Percentiles rank a stretch among this genome's conserved stretches.
These are phyloP conservation scores for Neophaeococcomyces mojaviensis DNA, from an alignment of 2,329 filamentous ascomycete genomes.

Conservation along the genomic window DNA sequence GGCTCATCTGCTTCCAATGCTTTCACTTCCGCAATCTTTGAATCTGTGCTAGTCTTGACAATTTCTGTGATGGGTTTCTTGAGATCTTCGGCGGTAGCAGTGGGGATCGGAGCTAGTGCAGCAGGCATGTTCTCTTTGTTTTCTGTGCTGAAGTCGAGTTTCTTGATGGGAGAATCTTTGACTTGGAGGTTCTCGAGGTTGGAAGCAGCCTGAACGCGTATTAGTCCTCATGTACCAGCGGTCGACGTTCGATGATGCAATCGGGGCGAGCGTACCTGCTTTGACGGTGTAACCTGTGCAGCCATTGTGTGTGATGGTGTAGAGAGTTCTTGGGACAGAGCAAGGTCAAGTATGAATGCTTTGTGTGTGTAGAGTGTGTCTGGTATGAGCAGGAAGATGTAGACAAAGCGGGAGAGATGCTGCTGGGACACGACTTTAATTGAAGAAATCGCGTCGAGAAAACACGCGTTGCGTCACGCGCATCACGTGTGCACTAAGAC, in stretches of 20 bases:
- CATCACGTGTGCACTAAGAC: neutral
- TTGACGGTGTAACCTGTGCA: slow-evolving; percentile 65
- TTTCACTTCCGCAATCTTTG: slow-evolving; percentile 48
- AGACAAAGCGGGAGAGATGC: slow-evolving; percentile 6
- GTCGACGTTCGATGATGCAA: slow-evolving; percentile 28
- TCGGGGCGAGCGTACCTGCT: slow-evolving; percentile 53
- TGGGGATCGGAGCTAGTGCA: slow-evolving; percentile 41
- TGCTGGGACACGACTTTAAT: slow-evolving; percentile 4
- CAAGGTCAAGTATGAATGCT: slow-evolving; percentile 17
- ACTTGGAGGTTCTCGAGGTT: slow-evolving; percentile 85
- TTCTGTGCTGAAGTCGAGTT: slow-evolving; percentile 61
- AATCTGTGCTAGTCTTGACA: slow-evolving; percentile 41
- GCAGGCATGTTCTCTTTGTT: slow-evolving; percentile 74
- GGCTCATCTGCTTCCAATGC: slow-evolving; percentile 75
- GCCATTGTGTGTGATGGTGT: slow-evolving; percentile 54
- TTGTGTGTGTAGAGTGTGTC: slow-evolving; percentile 8
- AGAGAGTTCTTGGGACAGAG: slow-evolving; percentile 5
- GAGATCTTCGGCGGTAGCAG: slow-evolving; percentile 49
- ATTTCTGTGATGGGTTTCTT: slow-evolving; percentile 45
- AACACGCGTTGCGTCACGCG: slow-evolving; percentile 7
- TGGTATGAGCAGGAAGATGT: slow-evolving; percentile 11
- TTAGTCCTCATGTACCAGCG: slow-evolving; percentile 32
- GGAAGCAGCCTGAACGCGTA: slow-evolving; percentile 64
- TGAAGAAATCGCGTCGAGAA: slow-evolving; percentile 3
- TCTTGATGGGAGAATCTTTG: slow-evolving; percentile 79